Base-by-base conservation (phyloP, 768 basidiomycete species). In the Hericium alpestre region DNA sequence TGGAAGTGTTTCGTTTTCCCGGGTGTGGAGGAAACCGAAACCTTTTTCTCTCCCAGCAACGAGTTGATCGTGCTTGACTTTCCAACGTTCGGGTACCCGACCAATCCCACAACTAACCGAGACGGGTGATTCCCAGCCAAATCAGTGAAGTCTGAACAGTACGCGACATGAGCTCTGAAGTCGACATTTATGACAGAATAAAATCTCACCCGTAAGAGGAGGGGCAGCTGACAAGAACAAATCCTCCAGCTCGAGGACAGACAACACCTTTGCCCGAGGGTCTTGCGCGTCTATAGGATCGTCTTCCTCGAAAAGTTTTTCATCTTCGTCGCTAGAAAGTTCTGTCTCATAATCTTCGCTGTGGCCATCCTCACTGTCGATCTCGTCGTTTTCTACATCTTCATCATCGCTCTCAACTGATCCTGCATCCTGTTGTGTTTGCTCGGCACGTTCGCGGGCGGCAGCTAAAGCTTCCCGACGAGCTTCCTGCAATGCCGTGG, bases 1-100 rank as follows among this genome's bases (percentile, higher is more conserved):
- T 99, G 96, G 73, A 98, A 97, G 71, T 99, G 95, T 68, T 99
- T 99, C 13, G 96, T 99, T 73, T 98, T 90, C 60, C 96, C 96
- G 0, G 96, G 96, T 0, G 96, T 99, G 0, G 95, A 85, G 4
- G 95, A 98, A 25, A 99, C 96, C 67, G 93, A 96, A 61, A 99
- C 96, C 78, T 90, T 93, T 75, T 96, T 95, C 69, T 93, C 88
- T 39, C 95, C 96, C 5, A 99, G 77, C 7, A 99, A 78, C 6
- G 95, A 89, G 68, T 99, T 99, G 65, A 99, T 94, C 5, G 96
- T 93, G 59, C 92, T 94, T 0, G 95, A 98, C 72, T 99, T 99
- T 15, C 96, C 96, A 22, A 97, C 95, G 66, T 99, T 99, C 0
- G 96, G 96, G 68, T 99, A 98, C 27, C 96, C 96, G 43, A 99